Conservation (phyloP, 2,329 filamentous ascomycete genomes). For the Podosphaera leucotricha region DNA sequence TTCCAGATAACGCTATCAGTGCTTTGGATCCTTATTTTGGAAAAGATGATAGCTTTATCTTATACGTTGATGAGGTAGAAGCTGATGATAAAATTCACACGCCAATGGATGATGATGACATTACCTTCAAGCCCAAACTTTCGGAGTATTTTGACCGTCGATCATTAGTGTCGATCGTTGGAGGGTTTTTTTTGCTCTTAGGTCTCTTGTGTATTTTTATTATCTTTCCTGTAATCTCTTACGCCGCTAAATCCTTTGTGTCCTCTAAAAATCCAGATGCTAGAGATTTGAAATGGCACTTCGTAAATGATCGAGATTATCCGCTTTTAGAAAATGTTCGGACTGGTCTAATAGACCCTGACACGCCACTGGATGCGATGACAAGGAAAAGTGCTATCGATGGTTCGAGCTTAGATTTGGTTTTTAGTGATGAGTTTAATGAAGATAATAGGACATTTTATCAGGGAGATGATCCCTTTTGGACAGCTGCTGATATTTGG, state of each 20-base stretch:
- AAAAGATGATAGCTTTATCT: slow-evolving; percentile 17
- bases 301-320: slow-evolving; percentile 24
- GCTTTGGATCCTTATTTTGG: slow-evolving; percentile 21
- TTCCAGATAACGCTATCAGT: slow-evolving; percentile 23
- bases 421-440: slow-evolving; percentile 34
- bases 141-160: slow-evolving; percentile 22
- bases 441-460: slow-evolving; percentile 28
- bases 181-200: slow-evolving; percentile 20
- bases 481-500: slow-evolving; percentile 27
- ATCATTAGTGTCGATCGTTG: slow-evolving; percentile 18
- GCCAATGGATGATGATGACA: slow-evolving; percentile 26
- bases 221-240: slow-evolving; percentile 25
- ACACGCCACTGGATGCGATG: slow-evolving; percentile 23
- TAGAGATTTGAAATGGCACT: slow-evolving; percentile 18
- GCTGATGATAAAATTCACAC: slow-evolving; percentile 30
- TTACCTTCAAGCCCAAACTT: slow-evolving; percentile 17
- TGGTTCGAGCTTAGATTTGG: slow-evolving; percentile 22
- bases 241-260: slow-evolving; percentile 11
- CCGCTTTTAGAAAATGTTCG: slow-evolving; percentile 24
- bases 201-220: slow-evolving; percentile 27
- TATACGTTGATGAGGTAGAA: slow-evolving; percentile 26
- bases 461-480: slow-evolving; percentile 31
- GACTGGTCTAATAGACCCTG: slow-evolving; percentile 25
- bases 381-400: slow-evolving; percentile 21
- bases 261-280: not conserved